phyloP scores from a whole-genome alignment of 2,329 filamentous ascomycete genomes.

The Cordyceps cicadae region DNA sequence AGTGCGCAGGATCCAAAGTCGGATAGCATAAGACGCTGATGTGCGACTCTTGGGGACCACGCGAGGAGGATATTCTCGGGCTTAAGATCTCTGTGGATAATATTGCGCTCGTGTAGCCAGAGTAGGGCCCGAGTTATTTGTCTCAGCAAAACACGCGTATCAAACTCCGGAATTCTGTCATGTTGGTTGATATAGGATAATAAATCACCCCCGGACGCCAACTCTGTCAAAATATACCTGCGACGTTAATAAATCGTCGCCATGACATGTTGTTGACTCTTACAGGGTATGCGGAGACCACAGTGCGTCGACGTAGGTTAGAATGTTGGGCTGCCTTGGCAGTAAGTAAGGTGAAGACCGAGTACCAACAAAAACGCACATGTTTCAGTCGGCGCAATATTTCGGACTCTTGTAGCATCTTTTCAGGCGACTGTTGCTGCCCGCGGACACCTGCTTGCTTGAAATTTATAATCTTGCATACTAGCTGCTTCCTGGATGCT shows the following conservation, averaged over 20 bases:
- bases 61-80: slow-evolving; percentile 4
- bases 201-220: slow-evolving; percentile 47
- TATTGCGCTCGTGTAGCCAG: slow-evolving; percentile 38
- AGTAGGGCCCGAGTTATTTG: slow-evolving; percentile 38
- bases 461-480: slow-evolving; percentile 59
- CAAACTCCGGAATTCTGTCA: slow-evolving; percentile 29
- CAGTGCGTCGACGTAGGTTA: slow-evolving; percentile 43
- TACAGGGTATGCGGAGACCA: slow-evolving; percentile 39
- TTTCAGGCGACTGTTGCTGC: slow-evolving; percentile 23
- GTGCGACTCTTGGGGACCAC: slow-evolving; percentile 15
- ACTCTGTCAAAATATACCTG: slow-evolving; percentile 49
- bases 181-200: slow-evolving; percentile 38
- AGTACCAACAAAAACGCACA: slow-evolving; percentile 29
- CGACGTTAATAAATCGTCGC: background rate
- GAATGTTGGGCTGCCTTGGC: slow-evolving; percentile 42
- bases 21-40: slow-evolving; percentile 16
- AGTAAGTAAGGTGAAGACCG: background rate
- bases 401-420: slow-evolving; percentile 41
- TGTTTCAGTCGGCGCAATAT: slow-evolving; percentile 46
- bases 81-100: slow-evolving; percentile 2
- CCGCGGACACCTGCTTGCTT: slow-evolving; percentile 22
- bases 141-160: slow-evolving; percentile 36
- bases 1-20: slow-evolving; percentile 29
- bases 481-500: slow-evolving; percentile 49
- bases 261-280: slow-evolving; percentile 14